Conservation (phyloP, 2,329 filamentous ascomycete species). For the Colletotrichum orchidophilum region DNA sequence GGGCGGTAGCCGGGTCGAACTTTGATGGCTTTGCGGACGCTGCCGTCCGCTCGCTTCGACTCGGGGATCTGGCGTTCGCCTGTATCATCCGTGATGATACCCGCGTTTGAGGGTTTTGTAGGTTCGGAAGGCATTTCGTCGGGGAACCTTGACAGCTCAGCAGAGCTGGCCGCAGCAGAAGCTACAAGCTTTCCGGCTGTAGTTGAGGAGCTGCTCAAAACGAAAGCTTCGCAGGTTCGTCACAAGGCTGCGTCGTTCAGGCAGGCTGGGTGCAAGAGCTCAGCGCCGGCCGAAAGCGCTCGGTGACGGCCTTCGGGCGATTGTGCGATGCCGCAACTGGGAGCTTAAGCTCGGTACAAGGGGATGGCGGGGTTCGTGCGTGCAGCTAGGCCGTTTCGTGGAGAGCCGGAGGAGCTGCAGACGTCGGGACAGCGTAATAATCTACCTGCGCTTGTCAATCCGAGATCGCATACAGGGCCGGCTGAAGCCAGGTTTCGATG, state of each 20-base stretch:
- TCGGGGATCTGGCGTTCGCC: conserved; percentile 91
- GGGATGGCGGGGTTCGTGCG: neutral
- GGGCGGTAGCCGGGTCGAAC: conserved; percentile 93
- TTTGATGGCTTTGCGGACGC: conserved; percentile 91
- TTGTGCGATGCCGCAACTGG: conserved; percentile 4
- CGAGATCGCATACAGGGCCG: conserved; percentile 7
- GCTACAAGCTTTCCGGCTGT: neutral
- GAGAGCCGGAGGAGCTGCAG: conserved; percentile 10
- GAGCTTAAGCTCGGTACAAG: neutral
- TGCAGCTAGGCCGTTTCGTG: conserved; percentile 4
- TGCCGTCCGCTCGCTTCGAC: conserved; percentile 86
- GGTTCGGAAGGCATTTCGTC: conserved; percentile 46
- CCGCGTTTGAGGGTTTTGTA: conserved; percentile 65
- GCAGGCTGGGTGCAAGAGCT: conserved; percentile 5
- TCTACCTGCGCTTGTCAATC: neutral
- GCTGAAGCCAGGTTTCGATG: conserved; percentile 10
- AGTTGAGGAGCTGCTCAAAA: neutral
- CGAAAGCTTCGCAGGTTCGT: neutral
- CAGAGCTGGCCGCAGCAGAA: neutral
- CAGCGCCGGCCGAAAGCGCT: conserved; percentile 6
- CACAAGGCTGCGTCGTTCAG: neutral
- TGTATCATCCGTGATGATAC: conserved; percentile 78
- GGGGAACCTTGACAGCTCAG: neutral
- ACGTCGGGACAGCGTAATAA: conserved; percentile 16
- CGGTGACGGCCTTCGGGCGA: neutral